phyloP scores from a whole-genome alignment of 371 early-diverging fungal genomes.

The Lichtheimia ornata region DNA sequence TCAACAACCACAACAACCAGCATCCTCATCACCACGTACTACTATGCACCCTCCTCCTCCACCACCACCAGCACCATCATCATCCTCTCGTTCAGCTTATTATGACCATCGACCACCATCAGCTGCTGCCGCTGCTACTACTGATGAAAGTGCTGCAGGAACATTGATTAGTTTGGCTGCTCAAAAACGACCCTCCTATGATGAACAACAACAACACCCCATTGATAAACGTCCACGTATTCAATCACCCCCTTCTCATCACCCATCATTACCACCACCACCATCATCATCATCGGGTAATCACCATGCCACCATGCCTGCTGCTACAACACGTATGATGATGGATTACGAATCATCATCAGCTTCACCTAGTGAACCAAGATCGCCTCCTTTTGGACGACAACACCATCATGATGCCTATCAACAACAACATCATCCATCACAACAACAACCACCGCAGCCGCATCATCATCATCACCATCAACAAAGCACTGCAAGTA shows the following conservation, averaged over 20 bases:
- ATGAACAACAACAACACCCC: neutral
- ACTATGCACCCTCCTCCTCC: neutral
- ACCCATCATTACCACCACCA: too few species aligned
- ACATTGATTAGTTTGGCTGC: slow-evolving; percentile 40
- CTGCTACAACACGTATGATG: neutral
- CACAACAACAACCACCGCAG: neutral
- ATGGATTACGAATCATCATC: slow-evolving; percentile 19
- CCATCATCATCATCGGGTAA: too few species aligned
- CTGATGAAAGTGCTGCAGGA: slow-evolving; percentile 39
- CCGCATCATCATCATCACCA: slow-evolving; percentile 1
- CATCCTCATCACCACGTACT: neutral
- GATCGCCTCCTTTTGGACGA: slow-evolving; percentile 3
- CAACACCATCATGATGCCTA: neutral
- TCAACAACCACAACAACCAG: neutral
- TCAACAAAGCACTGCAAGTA: slow-evolving; percentile 1
- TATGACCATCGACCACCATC: neutral
- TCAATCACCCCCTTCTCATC: slow-evolving; percentile 1
- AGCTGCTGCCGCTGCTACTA: neutral
- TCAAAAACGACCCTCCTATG: slow-evolving; percentile 8
- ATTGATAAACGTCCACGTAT: slow-evolving; percentile 9
- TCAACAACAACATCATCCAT: neutral
- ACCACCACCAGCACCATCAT: slow-evolving; percentile 1
- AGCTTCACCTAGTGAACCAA: slow-evolving; percentile 13
- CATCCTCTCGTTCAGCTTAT: slow-evolving; percentile 7
- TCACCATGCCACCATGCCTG: neutral